Evolutionary conservation across 202 grass and related monocot genomes (phyloP).

Genomic region (Saccharum hybrid): DNA sequence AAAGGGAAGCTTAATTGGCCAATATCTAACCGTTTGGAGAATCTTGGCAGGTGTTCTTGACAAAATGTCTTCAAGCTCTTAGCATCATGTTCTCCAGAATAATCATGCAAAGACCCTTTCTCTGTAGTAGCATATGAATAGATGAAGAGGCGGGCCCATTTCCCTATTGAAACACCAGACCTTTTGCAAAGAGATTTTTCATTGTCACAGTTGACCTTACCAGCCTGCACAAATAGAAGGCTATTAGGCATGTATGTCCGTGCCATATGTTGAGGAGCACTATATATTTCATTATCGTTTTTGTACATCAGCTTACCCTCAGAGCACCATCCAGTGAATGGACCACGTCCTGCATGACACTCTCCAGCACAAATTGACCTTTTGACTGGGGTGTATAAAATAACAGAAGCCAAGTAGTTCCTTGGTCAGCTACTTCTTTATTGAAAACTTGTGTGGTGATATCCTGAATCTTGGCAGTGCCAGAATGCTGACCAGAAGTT

Average conservation of each 20-base stretch:
- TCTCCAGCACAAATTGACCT: constrained; percentile 63
- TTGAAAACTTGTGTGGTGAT: constrained; percentile 75
- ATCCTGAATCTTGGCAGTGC: constrained; percentile 59
- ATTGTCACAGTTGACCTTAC: constrained; percentile 76
- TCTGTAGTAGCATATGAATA: constrained; percentile 74
- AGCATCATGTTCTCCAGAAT: constrained; percentile 69
- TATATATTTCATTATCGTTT: neutral
- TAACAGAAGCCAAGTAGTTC: constrained; percentile 87
- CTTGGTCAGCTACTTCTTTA: constrained; percentile 78
- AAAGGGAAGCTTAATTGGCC: constrained; percentile 62
- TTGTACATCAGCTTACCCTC: constrained; percentile 52
- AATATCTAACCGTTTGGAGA: constrained; percentile 79
- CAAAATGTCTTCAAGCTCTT: constrained; percentile 89
- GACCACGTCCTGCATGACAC: constrained; percentile 66
- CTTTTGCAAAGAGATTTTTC: constrained; percentile 80
- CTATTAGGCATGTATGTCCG: neutral
- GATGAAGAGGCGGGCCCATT: constrained; percentile 74
- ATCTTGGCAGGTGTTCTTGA: constrained; percentile 88
- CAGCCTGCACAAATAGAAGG: constrained; percentile 64
- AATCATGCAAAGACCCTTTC: constrained; percentile 85
- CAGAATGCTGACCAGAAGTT: constrained; percentile 47
- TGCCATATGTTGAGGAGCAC: neutral
- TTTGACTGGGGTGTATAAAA: constrained; percentile 71
- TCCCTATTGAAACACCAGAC: constrained; percentile 55
- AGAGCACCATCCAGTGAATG: constrained; percentile 73